Conservation (phyloP, 192 early-diverging fungal genomes). For the Chytriomyces sp. region DNA sequence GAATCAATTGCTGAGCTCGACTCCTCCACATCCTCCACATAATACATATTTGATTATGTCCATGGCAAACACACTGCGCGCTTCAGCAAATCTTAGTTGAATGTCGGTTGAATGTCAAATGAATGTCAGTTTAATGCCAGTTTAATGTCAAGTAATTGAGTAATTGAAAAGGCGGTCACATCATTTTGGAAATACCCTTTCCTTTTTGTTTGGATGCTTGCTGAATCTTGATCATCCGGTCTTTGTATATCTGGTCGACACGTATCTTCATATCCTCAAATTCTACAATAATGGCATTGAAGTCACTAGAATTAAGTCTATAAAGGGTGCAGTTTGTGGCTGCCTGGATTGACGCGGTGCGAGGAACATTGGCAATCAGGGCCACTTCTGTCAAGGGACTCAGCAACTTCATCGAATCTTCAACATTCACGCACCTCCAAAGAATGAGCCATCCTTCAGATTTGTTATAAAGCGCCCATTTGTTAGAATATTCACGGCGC, state of each 20-base stretch:
- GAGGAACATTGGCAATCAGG: constrained; percentile 24
- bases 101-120: no score
- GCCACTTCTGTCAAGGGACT: constrained; percentile 15
- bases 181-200: constrained; percentile 2
- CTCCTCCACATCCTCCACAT: no score
- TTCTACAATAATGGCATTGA: constrained; percentile 12
- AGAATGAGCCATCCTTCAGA: constrained; percentile 35
- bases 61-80: no score
- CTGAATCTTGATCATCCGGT: constrained; percentile 24
- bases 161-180: background rate
- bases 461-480: constrained; percentile 21
- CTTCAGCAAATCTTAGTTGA: no score
- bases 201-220: constrained; percentile 25
- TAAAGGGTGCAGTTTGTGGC: constrained; percentile 12
- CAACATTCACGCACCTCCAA: constrained; percentile 27
- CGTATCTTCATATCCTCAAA: constrained; percentile 23
- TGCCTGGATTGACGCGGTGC: constrained; percentile 17
- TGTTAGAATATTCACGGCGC: constrained; percentile 22
- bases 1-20: no score
- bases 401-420: background rate
- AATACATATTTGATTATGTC: no score
- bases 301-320: constrained; percentile 1
- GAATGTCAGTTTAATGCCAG: no score
- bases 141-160: no score
- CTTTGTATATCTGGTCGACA: constrained; percentile 22